These are phyloP conservation scores for Epicoccum sorghinum DNA, from an alignment of 2,329 filamentous ascomycete genomes.

Conservation along the genomic window DNA sequence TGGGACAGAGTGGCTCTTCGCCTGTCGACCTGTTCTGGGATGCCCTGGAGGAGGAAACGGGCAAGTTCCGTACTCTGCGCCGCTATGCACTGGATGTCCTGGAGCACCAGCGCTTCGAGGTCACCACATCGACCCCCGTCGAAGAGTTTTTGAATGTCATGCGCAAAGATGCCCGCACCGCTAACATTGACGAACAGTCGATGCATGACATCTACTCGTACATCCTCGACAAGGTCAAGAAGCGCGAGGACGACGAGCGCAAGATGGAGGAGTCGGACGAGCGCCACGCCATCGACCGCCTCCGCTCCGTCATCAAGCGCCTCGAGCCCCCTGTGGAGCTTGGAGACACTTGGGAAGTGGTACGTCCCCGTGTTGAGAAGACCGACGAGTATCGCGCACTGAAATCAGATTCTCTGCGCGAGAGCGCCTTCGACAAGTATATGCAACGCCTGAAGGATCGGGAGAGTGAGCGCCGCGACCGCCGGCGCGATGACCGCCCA, in stretches of 20 bases:
- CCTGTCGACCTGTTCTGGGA: slow-evolving; percentile 97
- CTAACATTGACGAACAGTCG: slow-evolving; percentile 81
- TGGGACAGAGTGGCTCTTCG: slow-evolving; percentile 82
- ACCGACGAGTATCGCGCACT: slow-evolving; percentile 84
- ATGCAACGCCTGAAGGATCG: slow-evolving; percentile 90
- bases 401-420: slow-evolving; percentile 80
- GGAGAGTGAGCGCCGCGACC: slow-evolving; percentile 67
- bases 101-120: slow-evolving; percentile 91
- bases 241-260: slow-evolving; percentile 83
- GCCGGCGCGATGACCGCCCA: slow-evolving; percentile 53
- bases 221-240: slow-evolving; percentile 83
- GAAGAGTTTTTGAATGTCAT: slow-evolving; percentile 86
- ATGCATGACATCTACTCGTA: slow-evolving; percentile 84
- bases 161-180: slow-evolving; percentile 84
- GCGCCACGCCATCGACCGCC: slow-evolving; percentile 79
- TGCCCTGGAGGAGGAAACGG: slow-evolving; percentile 89
- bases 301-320: slow-evolving; percentile 87
- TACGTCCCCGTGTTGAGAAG: slow-evolving; percentile 79
- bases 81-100: slow-evolving; percentile 88
- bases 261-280: slow-evolving; percentile 82
- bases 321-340: slow-evolving; percentile 81
- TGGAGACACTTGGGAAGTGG: slow-evolving; percentile 86
- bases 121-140: slow-evolving; percentile 83
- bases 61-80: slow-evolving; percentile 77
- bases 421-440: slow-evolving; percentile 87